Evolutionary conservation across 306 rosid genomes (phyloP), one percentile per base, ranked within the genome.

Genomic region (Pyrus communis): DNA sequence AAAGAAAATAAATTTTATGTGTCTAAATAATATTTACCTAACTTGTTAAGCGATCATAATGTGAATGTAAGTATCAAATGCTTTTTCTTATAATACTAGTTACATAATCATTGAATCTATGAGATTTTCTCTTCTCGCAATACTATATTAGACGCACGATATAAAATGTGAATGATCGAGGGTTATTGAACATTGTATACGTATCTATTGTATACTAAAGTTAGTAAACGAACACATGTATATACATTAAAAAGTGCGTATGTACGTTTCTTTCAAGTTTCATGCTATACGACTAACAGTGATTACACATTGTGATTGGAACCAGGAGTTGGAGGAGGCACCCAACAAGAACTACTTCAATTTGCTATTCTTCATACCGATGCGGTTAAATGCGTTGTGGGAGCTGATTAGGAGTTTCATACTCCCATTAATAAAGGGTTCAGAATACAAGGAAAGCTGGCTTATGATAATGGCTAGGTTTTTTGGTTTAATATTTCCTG

Each of bases 331-430:
- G 57, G 46, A 52, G 69, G 96, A 88, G 86, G 91, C 91, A 86
- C 98, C 98, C 30, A 85, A 90, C 79, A 90, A 82, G 89, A 91
- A 91, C 69, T 90, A 91, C 78, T 90, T 87, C 78, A 81, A 82
- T 35, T 30, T 84, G 75, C 12, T 78, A 11, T 87, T 87, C 96
- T 59, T 75, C 42, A 81, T 91, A 59, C 94, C 96, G 0, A 91
- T 85, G 79, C 46, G 63, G 23, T 60, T 87, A 9, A 90, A 75
- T 10, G 90, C 97, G 7, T 71, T 54, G 30, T 89, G 94, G 97
- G 97, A 91, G 89, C 57, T 94, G 74, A 63, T 84, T 35, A 83
- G 96, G 72, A 75, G 97, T 58, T 85, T 84, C 38, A 74, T 90
- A 35, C 76, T 87, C 38, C 93, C 91, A n/a, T 38, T 76, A 5